Evolutionary conservation across 2,329 filamentous ascomycete genomes (phyloP), one percentile per base, ranked within the genome.

Genomic region (Colletotrichum eleusines): DNA sequence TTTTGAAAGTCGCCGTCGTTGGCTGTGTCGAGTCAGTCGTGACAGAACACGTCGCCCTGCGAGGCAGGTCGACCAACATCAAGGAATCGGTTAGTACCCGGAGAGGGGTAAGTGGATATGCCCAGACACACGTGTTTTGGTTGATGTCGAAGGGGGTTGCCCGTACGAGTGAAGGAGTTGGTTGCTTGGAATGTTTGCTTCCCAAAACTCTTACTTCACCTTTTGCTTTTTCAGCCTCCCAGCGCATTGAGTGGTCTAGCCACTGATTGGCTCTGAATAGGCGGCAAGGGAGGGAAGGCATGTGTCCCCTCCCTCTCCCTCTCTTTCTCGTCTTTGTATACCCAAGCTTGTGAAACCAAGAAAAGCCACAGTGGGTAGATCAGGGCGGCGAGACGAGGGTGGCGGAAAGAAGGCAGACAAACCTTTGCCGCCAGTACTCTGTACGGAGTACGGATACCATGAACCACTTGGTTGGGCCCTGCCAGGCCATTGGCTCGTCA

Each of bases 241-340:
- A 58, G 50, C 28, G 38, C 42, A 46, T n/a, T n/a, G n/a, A n/a
- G 44, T 46, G 51, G 68, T 38, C 46, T 51, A 44, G 44, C 59
- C 33, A 53, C 58, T 63, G 64, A 68, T 71, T 71, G 64, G 68
- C 51, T 38, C 59, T 7, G 35, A 51, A 59, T n/a, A 53, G 58
- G 64, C 58, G 64, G 38, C 54, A 53, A 71, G 28, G 57, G 64
- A 48, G 64, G 50, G 40, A 20, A 54, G 63, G 59, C 33, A 46
- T 18, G 48, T 57, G 35, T 31, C 35, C 42, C 11, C 42, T 51
- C n/a, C n/a, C n/a, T n/a, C n/a, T n/a, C n/a, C n/a, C 51, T 54
- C 42, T 35, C 63, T 68, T 35, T 28, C 28, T 46, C 50, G n/a
- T 28, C 42, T 20, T 35, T 28, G 12, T 35, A 23, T 12, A n/a